Base-by-base conservation (phyloP, 208 protist genomes). In the Phytomonas sp. region DNA sequence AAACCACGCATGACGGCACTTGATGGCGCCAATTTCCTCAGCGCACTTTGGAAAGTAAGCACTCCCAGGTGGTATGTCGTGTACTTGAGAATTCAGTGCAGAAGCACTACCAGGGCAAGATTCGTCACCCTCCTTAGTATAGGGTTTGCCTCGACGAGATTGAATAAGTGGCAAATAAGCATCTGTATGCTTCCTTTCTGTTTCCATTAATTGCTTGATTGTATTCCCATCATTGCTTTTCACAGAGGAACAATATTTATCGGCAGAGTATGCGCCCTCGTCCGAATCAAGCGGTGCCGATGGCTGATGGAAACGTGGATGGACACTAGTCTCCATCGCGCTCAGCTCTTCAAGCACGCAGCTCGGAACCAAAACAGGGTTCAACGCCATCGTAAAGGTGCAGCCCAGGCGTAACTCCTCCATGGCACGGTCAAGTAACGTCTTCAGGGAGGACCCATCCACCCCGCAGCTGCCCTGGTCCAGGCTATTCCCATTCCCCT, bases 1-100 rank as follows among this genome's bases (percentile, higher is more conserved):
- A 49, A 95, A 84, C 88, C 90, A 95, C 3, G 84, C 90, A 30
- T 88, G 78, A 23, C 62, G 63, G 67, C 87, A 93, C 78, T 87
- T 88, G 33, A 95, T 80, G 12, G 86, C 86, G 31, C 87, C 87
- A 72, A 90, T 76, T 49, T 75, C 74, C 34, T 83, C 80, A 19
- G 80, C 78, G 19, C 75, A 68, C 52, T 68, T 63, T 1, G 86
- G 90, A 68, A 93, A 95, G 77, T 95, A 95, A 3, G 80, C 86
- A 26, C 86, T 91, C 19, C 90, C 90, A 1, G 90, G 76, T 7
- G 83, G 77, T 45, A 93, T 88, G 60, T 78, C 61, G 16, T 56
- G 19, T 26, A 26, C 59, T 16, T 69, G 42, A 26, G 45, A 56
- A 80, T 72, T 62, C 70, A 12, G 0, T 69, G 69, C 26, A 69